Evolutionary conservation across 805 yeast genomes (phyloP).

Genomic region (Diddensiella transvaalensis): DNA sequence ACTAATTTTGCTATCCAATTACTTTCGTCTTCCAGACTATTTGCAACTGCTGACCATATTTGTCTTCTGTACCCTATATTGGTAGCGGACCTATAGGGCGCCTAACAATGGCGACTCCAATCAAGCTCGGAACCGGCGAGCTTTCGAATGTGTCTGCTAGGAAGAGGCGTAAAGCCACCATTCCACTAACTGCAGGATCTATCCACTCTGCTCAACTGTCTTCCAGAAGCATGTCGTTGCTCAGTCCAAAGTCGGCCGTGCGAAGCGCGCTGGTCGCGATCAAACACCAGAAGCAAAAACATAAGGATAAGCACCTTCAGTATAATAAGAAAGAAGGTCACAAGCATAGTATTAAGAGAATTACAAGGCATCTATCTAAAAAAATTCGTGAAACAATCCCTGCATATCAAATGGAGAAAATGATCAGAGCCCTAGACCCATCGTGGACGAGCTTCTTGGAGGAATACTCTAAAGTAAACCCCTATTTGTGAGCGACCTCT

Average conservation of each 20-base stretch:
- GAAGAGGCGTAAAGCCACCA: no score
- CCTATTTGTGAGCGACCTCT: no score
- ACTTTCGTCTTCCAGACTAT: no score
- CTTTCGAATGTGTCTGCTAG: no score
- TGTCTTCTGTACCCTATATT: no score
- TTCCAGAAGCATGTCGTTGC: background rate
- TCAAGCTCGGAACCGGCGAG: no score
- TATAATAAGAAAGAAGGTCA: background rate
- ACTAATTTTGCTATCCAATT: no score
- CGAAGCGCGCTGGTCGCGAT: background rate
- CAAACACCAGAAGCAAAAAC: background rate
- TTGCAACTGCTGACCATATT: no score
- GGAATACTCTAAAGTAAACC: slow-evolving; percentile 11
- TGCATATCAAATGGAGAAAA: slow-evolving; percentile 7
- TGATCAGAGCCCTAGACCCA: slow-evolving; percentile 15
- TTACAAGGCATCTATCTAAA: slow-evolving; percentile 5
- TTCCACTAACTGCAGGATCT: no score
- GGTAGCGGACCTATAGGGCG: no score
- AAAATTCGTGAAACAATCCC: slow-evolving; percentile 11
- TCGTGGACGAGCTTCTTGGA: slow-evolving; percentile 23
- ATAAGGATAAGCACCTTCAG: slow-evolving; percentile 1
- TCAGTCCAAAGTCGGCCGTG: background rate
- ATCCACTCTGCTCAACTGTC: background rate
- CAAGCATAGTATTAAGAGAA: background rate
- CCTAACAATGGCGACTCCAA: background rate